These are phyloP conservation scores for Pneumocystis oryctolagi DNA, from an alignment of 1,139 yeast species.

Conservation along the genomic window DNA sequence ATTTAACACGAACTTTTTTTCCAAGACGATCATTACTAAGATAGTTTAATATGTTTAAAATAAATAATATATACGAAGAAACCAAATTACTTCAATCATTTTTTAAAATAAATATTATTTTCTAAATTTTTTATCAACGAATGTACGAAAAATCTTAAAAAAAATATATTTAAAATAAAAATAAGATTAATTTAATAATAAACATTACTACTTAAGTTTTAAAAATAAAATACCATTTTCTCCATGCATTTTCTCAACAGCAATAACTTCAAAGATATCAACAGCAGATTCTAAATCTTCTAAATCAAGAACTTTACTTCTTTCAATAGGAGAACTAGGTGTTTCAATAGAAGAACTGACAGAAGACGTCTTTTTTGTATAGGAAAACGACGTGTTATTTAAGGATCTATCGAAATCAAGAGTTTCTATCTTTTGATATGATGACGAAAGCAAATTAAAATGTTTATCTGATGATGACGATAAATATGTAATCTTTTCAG, in stretches of 20 bases:
- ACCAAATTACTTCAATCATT: conserved; percentile 31
- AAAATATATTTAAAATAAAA: neutral
- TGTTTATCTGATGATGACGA: neutral
- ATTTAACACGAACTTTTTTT: conserved; percentile 46
- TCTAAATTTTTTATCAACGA: neutral
- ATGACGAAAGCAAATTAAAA: neutral
- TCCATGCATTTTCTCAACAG: neutral
- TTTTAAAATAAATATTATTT: neutral
- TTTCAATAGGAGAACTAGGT: neutral
- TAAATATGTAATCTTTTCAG: neutral
- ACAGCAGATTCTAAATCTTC: neutral
- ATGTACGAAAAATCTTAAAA: neutral
- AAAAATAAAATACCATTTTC: neutral
- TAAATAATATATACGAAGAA: neutral
- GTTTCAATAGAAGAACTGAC: neutral
- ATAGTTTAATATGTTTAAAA: neutral
- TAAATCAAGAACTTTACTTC: neutral
- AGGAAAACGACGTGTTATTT: neutral
- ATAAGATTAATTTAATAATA: neutral
- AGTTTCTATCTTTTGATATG: neutral
- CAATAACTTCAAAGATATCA: neutral
- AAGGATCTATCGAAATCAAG: neutral
- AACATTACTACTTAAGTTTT: neutral
- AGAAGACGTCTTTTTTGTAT: neutral
- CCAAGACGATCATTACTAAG: conserved; percentile 42